phyloP scores from a whole-genome alignment of 2,329 filamentous ascomycete genomes.

The Exophiala sp. region DNA sequence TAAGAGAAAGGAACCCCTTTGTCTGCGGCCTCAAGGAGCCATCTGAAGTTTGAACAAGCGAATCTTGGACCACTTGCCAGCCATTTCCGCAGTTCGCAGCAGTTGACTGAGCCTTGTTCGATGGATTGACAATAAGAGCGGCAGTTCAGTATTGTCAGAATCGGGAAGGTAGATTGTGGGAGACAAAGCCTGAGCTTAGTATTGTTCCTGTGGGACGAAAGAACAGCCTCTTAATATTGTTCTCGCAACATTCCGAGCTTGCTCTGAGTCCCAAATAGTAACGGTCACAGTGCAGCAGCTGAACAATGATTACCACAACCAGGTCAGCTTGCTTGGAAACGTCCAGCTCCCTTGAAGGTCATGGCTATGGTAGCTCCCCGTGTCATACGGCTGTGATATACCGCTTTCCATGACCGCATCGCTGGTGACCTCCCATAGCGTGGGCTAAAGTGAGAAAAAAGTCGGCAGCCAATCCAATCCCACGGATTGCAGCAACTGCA shows the following conservation, averaged over 20 bases:
- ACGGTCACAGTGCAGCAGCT: too few relatives aligned
- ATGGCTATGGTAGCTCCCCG: too few relatives aligned
- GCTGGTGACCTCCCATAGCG: too few relatives aligned
- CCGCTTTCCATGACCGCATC: too few relatives aligned
- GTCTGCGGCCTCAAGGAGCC: not conserved
- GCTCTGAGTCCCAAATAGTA: not conserved
- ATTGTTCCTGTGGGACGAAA: conserved; percentile 6
- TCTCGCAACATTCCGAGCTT: not conserved
- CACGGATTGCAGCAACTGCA: too few relatives aligned
- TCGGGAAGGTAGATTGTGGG: not conserved
- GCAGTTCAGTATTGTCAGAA: not conserved
- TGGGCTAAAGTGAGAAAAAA: too few relatives aligned
- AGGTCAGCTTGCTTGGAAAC: too few relatives aligned
- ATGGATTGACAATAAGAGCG: not conserved
- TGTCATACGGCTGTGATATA: too few relatives aligned
- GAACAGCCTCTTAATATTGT: conserved; percentile 2
- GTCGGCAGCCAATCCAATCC: too few relatives aligned
- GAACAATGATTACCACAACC: too few relatives aligned
- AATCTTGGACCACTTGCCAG: too few relatives aligned
- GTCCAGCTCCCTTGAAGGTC: too few relatives aligned
- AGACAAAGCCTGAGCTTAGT: conserved; percentile 8
- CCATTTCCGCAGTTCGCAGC: not conserved
- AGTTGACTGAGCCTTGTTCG: not conserved
- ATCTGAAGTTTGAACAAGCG: not conserved
- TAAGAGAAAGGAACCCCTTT: conserved; percentile 1